Percentiles rank a stretch among this genome's conserved stretches.
These are phyloP conservation scores for Fragaria vesca DNA, from an alignment of 306 rosid species.

Conservation along the genomic window DNA sequence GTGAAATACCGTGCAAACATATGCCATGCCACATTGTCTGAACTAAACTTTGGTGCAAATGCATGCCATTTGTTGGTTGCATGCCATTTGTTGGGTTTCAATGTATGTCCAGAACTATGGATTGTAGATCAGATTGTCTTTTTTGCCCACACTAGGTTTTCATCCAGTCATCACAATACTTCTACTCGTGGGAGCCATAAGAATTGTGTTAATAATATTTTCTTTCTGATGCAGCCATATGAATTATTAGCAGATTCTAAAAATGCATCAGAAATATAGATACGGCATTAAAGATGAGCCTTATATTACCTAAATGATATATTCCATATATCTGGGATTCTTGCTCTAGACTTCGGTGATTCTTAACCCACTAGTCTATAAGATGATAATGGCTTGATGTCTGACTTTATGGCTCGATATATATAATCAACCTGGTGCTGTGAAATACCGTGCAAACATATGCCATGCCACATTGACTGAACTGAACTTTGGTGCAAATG, in stretches of 20 bases:
- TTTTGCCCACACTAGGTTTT: background rate
- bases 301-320: background rate
- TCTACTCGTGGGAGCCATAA: background rate
- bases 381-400: background rate
- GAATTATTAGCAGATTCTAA: background rate
- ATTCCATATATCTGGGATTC: background rate
- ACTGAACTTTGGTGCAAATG: background rate
- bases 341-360: background rate
- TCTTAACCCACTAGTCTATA: background rate
- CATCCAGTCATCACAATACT: background rate
- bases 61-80: background rate
- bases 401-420: background rate
- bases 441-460: background rate
- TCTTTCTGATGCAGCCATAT: no score
- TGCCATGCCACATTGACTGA: slow-evolving; percentile 1
- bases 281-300: background rate
- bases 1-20: background rate
- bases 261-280: background rate
- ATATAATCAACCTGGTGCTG: background rate
- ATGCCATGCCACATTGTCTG: background rate
- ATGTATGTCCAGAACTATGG: background rate
- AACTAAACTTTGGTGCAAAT: background rate
- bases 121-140: slow-evolving; percentile 3
- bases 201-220: no score
- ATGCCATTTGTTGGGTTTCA: background rate